These are phyloP conservation scores for Clarireedia monteithiana DNA, from an alignment of 2,329 filamentous ascomycete genomes.

Conservation along the genomic window DNA sequence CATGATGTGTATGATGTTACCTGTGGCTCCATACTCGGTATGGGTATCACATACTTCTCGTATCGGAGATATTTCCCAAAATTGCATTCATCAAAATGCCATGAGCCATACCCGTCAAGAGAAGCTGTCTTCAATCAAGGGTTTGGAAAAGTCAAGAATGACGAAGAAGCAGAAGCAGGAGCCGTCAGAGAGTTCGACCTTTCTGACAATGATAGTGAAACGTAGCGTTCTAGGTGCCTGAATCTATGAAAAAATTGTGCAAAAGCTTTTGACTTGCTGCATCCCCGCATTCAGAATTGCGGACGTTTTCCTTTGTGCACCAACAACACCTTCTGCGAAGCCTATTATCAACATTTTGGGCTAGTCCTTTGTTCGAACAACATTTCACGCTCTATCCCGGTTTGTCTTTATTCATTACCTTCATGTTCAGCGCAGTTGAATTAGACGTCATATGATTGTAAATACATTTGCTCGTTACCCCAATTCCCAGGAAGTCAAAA, in stretches of 20 bases:
- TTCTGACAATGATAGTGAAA: conserved; percentile 7
- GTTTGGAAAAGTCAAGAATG: conserved; percentile 28
- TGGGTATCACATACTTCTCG: conserved; percentile 54
- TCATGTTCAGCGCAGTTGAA: too few species aligned
- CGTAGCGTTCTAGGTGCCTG: background rate
- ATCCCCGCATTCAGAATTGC: too few species aligned
- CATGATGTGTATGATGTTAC: conserved; percentile 66
- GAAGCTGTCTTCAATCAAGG: conserved; percentile 24
- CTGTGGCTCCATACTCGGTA: conserved; percentile 52
- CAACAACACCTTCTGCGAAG: too few species aligned
- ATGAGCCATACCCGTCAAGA: conserved; percentile 46
- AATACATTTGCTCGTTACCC: too few species aligned
- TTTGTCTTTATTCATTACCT: too few species aligned
- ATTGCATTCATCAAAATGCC: conserved; percentile 43
- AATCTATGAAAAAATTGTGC: background rate
- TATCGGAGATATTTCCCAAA: conserved; percentile 58
- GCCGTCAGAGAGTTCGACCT: conserved; percentile 10
- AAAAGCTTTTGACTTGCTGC: background rate
- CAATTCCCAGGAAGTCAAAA: too few species aligned
- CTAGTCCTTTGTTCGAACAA: too few species aligned
- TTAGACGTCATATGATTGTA: too few species aligned
- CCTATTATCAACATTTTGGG: too few species aligned
- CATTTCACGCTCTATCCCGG: too few species aligned
- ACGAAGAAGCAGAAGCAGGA: conserved; percentile 23
- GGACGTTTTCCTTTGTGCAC: background rate